A percentile compares a stretch with the other conserved stretches of the same genome.
Conservation (phyloP, 352 stramenopile genomes). For the Phytophthora europaea region DNA sequence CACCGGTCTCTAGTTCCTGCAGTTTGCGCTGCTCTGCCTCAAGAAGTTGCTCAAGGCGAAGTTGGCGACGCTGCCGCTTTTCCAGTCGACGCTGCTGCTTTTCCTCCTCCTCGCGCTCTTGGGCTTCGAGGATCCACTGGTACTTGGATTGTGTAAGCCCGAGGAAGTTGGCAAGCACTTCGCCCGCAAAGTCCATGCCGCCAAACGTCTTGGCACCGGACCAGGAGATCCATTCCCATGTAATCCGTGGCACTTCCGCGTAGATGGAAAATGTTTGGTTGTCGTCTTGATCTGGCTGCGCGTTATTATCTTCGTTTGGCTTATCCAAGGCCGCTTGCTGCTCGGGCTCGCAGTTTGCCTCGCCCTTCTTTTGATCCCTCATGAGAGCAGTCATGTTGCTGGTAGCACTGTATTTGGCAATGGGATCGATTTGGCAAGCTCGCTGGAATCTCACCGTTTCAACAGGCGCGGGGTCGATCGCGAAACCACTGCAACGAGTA, state of each 20-base stretch:
- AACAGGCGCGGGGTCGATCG: background rate
- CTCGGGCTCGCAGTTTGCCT: background rate
- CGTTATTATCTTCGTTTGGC: constrained; percentile 15
- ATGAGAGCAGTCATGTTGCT: constrained; percentile 9
- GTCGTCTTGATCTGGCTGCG: background rate
- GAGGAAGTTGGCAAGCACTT: constrained; percentile 85
- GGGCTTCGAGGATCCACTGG: constrained; percentile 84
- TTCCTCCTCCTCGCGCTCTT: constrained; percentile 79
- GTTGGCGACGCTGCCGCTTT: constrained; percentile 65
- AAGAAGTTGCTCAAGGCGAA: constrained; percentile 75
- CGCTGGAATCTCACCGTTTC: background rate
- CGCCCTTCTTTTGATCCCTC: background rate
- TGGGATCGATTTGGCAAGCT: background rate
- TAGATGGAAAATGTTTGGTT: constrained; percentile 2
- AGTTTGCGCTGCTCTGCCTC: constrained; percentile 79
- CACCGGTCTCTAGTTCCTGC: constrained; percentile 60
- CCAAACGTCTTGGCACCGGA: constrained; percentile 73
- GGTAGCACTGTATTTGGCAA: background rate
- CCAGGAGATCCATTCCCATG: constrained; percentile 77
- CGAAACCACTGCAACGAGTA: constrained; percentile 10
- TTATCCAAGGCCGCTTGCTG: background rate
- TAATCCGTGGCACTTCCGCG: constrained; percentile 34
- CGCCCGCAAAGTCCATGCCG: constrained; percentile 81
- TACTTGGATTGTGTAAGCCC: constrained; percentile 88
- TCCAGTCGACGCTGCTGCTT: constrained; percentile 66